phyloP scores from a whole-genome alignment of 192 early-diverging fungal genomes.

The Coemansia sp. region DNA sequence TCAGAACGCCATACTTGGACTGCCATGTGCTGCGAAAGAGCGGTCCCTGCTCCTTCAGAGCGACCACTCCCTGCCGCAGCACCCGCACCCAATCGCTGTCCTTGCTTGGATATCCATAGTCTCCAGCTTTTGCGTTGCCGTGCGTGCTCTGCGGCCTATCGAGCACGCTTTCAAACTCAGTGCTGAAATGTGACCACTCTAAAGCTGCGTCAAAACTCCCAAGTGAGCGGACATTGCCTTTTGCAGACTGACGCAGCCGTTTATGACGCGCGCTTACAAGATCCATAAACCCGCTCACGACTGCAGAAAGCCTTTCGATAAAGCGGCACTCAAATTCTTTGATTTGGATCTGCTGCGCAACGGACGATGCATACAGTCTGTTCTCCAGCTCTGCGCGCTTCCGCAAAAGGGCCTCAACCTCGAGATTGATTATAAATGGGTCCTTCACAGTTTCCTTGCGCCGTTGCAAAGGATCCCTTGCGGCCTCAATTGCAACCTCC shows the following conservation, averaged over 20 bases:
- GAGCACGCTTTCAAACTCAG: conserved; percentile 13
- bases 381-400: conserved; percentile 35
- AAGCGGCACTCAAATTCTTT: conserved; percentile 35
- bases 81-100: conserved; percentile 43
- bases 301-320: conserved; percentile 16
- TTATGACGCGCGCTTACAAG: conserved; percentile 20
- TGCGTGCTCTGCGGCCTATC: conserved; percentile 14
- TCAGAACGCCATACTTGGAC: conserved; percentile 53
- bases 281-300: conserved; percentile 21
- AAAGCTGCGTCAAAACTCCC: conserved; percentile 16
- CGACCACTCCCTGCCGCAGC: conserved; percentile 50
- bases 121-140: conserved; percentile 11
- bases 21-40: conserved; percentile 56
- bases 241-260: conserved; percentile 30
- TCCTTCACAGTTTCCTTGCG: conserved; percentile 31
- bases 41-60: conserved; percentile 42
- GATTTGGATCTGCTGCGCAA: conserved; percentile 27
- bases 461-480: not conserved
- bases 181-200: conserved; percentile 38
- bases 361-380: conserved; percentile 10
- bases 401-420: conserved; percentile 47
- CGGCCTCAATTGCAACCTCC: conserved; percentile 19
- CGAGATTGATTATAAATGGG: conserved; percentile 52
- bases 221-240: conserved; percentile 21
- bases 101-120: conserved; percentile 16